Conservation (phyloP, 2,329 filamentous ascomycete species). For the Colletotrichum navitas region DNA sequence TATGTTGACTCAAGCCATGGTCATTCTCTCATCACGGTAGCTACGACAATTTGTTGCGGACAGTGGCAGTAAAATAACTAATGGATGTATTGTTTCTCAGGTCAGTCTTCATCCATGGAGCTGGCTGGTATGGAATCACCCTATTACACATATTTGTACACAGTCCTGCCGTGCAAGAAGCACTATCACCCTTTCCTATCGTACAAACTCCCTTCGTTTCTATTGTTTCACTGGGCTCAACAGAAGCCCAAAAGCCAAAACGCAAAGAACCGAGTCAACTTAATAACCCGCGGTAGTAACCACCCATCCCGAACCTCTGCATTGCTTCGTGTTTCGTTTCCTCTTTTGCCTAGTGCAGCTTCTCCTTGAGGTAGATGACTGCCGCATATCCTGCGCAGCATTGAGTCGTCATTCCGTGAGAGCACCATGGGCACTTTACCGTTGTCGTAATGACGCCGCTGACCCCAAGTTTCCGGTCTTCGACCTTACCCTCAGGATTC, state of each 20-base stretch:
- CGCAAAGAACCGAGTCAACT: neutral
- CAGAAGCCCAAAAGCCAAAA: neutral
- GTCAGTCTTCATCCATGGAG: constrained; percentile 9
- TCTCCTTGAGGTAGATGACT: constrained; percentile 74
- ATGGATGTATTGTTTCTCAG: constrained; percentile 17
- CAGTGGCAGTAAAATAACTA: neutral
- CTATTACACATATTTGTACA: constrained; percentile 21
- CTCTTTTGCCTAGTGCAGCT: constrained; percentile 61
- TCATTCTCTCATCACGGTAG: too few species aligned
- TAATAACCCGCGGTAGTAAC: neutral
- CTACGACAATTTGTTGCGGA: neutral
- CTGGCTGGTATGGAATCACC: constrained; percentile 5
- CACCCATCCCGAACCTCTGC: neutral
- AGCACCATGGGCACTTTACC: constrained; percentile 79
- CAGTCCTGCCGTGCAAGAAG: constrained; percentile 1
- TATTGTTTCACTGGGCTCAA: neutral
- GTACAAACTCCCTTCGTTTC: neutral
- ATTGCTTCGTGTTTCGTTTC: neutral
- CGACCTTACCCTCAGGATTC: constrained; percentile 67
- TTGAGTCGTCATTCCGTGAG: constrained; percentile 75
- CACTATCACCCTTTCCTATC: neutral
- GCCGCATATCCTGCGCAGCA: constrained; percentile 79
- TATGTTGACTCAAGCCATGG: too few species aligned
- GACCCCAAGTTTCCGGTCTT: constrained; percentile 64
- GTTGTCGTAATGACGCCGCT: constrained; percentile 70